A percentile compares a stretch with the other conserved stretches of the same genome.
Conservation (phyloP, 345 rosid species). For the Dimocarpus longan region DNA sequence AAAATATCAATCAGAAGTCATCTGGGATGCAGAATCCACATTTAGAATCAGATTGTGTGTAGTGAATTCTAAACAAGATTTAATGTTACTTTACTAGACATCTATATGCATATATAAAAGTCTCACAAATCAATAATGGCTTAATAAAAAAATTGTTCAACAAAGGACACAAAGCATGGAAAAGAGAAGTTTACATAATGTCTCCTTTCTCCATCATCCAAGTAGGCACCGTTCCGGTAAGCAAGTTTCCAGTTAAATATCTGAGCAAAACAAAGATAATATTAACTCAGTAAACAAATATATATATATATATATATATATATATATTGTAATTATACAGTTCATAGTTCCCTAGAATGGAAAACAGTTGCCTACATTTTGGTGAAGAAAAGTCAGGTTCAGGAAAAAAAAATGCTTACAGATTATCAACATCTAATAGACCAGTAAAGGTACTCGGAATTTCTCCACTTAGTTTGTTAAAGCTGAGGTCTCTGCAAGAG, state of each 20-base stretch:
- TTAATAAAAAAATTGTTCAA: neutral
- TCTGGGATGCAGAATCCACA: neutral
- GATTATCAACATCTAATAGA: constrained; percentile 5
- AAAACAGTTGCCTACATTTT: neutral
- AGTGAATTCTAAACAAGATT: neutral
- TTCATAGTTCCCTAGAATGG: neutral
- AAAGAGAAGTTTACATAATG: constrained; percentile 9
- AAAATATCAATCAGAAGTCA: neutral
- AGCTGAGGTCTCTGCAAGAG: constrained; percentile 49
- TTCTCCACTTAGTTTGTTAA: constrained; percentile 43
- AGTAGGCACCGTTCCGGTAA: constrained; percentile 33
- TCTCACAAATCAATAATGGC: neutral
- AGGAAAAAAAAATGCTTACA: constrained; percentile 19
- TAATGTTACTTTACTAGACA: neutral
- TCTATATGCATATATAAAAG: no score
- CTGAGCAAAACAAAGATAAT: constrained; percentile 13
- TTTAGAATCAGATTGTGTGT: neutral
- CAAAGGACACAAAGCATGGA: neutral
- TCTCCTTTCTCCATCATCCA: constrained; percentile 25
- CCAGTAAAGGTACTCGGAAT: constrained; percentile 22
- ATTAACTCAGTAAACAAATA: neutral
- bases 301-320: no score
- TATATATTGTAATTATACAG: no score
- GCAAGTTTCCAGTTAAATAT: constrained; percentile 42
- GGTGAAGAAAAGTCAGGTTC: neutral